A percentile compares a stretch with the other conserved stretches of the same genome.
Conservation (phyloP, 164 flowering plant species). For the Dillenia suffruticosa region DNA sequence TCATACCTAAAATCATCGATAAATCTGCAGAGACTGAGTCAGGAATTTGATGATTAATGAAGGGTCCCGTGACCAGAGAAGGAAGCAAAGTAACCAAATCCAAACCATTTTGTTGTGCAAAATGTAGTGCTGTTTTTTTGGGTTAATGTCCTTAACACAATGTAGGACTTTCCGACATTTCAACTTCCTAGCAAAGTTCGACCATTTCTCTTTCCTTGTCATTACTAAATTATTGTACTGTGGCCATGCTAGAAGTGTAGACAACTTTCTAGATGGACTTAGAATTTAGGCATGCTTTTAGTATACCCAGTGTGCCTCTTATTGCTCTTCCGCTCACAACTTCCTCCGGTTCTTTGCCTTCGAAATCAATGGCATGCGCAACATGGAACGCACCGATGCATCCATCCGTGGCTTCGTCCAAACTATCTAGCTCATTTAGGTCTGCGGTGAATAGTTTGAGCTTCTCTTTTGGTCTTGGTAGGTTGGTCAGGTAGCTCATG, state of each 20-base stretch:
- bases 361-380: no score
- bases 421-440: conserved; percentile 22
- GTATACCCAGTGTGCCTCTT: no score
- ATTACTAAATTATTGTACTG: conserved; percentile 11
- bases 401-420: conserved; percentile 19
- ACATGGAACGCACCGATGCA: background rate
- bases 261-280: conserved; percentile 30
- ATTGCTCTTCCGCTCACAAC: no score
- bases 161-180: conserved; percentile 16
- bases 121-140: conserved; percentile 41
- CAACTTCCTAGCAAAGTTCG: conserved; percentile 17
- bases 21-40: conserved; percentile 14
- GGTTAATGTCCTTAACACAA: conserved; percentile 31
- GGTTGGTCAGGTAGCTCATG: no score
- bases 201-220: background rate
- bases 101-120: conserved; percentile 35
- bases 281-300: background rate
- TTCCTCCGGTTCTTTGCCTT: no score
- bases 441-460: conserved; percentile 26
- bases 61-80: conserved; percentile 31
- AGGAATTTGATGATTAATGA: conserved; percentile 29
- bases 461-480: conserved; percentile 4
- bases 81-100: conserved; percentile 36
- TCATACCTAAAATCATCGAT: conserved; percentile 30
- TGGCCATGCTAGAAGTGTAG: conserved; percentile 5